Base-by-base conservation (phyloP, 2,329 filamentous ascomycete species). In the Fusarium xyrophilum region DNA sequence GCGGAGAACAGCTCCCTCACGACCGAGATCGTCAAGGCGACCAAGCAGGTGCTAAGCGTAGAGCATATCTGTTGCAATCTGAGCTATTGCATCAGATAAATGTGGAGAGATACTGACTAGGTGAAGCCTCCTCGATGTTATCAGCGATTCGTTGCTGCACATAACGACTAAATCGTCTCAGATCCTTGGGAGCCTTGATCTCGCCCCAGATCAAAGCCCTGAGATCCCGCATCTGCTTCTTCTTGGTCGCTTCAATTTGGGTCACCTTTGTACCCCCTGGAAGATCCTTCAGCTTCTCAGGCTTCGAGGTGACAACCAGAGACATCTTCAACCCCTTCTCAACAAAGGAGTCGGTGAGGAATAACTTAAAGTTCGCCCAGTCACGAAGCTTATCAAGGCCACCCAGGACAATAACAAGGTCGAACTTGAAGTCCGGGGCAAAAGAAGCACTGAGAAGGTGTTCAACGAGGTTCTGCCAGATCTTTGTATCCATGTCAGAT, bases 41-140 rank as follows among this genome's bases (percentile, higher is more conserved):
- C 63, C 42, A 0, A 81, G 69, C 28, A 79, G 70, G n/a, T 80
- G 77, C 27, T 80, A 75, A 0, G 76, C 75, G 33, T 80, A 80
- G 2, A 80, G 70, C 67, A 81, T 74, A 25, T 75, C 76, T 79
- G 3, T 10, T 14, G 8, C 7, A 27, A 4, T 27, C 17, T 43
- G 6, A 43, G 40, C 17, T n/a, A 43, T 5, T 27, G 27, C 5
- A 7, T 3, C 0, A 27, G 12, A n/a, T 2, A 3, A 4, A 3
- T 2, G 23, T n/a, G 7, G 7, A 27, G 0, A 10, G 17, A 43
- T 19, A 63, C 77, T 65, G 66, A 79, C 76, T 76, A 10, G 79
- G 77, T 2, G 78, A 75, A 13, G 62, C 60, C 2, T 74, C 68
- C 15, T 74, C 65, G 0, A 80, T 62, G 15, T 69, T 77, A 9